Evolutionary conservation across 495 filamentous ascomycete species (phyloP), one percentile per base, ranked within the genome.

Genomic region (Haplographium delicatum): DNA sequence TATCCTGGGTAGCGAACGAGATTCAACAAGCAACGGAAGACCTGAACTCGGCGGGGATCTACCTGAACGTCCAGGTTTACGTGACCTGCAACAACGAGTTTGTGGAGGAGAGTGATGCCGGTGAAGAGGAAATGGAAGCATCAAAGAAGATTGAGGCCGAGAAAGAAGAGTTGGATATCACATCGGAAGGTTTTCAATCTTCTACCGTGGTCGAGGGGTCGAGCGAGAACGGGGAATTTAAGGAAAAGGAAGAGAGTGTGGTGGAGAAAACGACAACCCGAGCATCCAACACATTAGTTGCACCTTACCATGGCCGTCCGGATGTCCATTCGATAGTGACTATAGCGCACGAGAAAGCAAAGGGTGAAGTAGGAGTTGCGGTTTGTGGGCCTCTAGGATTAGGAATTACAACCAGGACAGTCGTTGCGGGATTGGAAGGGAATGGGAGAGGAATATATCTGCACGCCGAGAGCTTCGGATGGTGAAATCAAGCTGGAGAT

Each of bases 341-440:
- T 3, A 15, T 20, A 20, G 22, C 13, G 20, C 47, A 41, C 16
- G n/a, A 16, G 8, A 28, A 75, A 20, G 88, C 87, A 0, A 71
- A 73, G 15, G 90, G 90, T 1, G 89, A 95, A 70, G 87, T 79
- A 5, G 85, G 83, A 0, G 84, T 95, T 0, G 82, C 87, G 0
- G 86, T 86, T 1, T 95, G 90, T 56, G 90, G 89, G 20, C 85
- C 85, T 5, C 65, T 66, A 25, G 80, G 80, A 1, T 57, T 95
- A 44, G 76, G 79, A 2, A 72, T 79, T 25, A 74, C 78, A 46
- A 79, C 86, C 1, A 72, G 88, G 30, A 78, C 75, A 15, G 80
- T 70, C 43, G 84, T 90, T 2, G 85, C 83, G 0, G n/a, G 57
- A 93, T 38, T 85, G 83, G 46, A 85, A 94, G 64, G 89, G 94